Evolutionary conservation across 805 yeast genomes (phyloP).

Genomic region (Candida chilensis): DNA sequence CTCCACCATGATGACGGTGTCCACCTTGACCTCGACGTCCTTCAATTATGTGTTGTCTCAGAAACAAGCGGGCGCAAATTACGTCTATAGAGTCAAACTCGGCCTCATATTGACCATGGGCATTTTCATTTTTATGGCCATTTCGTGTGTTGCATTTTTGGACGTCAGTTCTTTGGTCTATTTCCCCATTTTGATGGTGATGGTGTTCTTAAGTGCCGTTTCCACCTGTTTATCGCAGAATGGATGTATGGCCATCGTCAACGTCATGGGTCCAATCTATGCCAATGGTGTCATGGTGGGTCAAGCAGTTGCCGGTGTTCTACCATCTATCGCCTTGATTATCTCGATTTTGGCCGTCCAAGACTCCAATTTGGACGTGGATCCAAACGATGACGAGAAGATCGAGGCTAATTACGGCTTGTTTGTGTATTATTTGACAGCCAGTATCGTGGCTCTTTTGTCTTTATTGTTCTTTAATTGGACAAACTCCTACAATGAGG

Average conservation of each 20-base stretch:
- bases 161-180: conserved; percentile 27
- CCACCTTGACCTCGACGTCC: conserved; percentile 58
- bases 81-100: conserved; percentile 40
- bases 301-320: conserved; percentile 88
- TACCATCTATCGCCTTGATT: conserved; percentile 71
- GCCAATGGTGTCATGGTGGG: conserved; percentile 94
- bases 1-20: conserved; percentile 82
- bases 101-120: conserved; percentile 54
- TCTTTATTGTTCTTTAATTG: conserved; percentile 30
- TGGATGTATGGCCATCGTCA: conserved; percentile 83
- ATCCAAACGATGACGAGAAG: conserved; percentile 8
- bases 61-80: conserved; percentile 53
- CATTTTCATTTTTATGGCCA: conserved; percentile 50
- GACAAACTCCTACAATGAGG: conserved; percentile 16
- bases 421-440: conserved; percentile 39
- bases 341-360: conserved; percentile 33
- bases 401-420: conserved; percentile 29
- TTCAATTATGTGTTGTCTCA: conserved; percentile 57
- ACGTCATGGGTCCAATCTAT: conserved; percentile 62
- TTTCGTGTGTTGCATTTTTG: conserved; percentile 33
- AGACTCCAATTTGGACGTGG: conserved; percentile 5
- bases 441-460: conserved; percentile 33
- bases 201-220: conserved; percentile 56
- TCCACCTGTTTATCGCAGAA: conserved; percentile 84
- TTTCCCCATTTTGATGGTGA: conserved; percentile 47